These are phyloP conservation scores for Begonia masoniana DNA, from an alignment of 306 rosid species.

Conservation along the genomic window DNA sequence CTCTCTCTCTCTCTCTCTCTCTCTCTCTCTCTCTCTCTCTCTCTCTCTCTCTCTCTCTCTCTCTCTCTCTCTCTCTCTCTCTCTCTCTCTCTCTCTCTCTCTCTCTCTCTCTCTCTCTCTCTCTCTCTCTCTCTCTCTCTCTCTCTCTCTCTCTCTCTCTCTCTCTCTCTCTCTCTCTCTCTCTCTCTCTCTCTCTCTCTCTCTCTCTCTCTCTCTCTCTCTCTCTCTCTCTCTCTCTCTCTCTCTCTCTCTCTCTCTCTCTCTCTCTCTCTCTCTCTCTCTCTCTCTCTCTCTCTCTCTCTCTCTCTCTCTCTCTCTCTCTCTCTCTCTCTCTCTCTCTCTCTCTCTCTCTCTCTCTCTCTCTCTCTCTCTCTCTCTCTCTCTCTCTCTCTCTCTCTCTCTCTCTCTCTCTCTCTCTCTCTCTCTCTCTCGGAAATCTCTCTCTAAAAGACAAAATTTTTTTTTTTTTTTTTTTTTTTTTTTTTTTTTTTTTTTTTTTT, in stretches of 20 bases:
- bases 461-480: too few species aligned
- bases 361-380: slow-evolving; percentile 1
- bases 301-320: slow-evolving; percentile 1
- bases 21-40: neutral
- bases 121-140: slow-evolving; percentile 3
- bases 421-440: too few species aligned
- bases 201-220: neutral
- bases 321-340: too few species aligned
- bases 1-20: slow-evolving; percentile 1
- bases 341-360: neutral
- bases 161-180: neutral
- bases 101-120: too few species aligned
- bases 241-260: slow-evolving; percentile 2
- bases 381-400: slow-evolving; percentile 2
- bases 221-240: neutral
- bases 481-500: too few species aligned
- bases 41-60: too few species aligned
- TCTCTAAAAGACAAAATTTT: too few species aligned
- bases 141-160: neutral
- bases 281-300: neutral
- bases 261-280: too few species aligned
- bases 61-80: slow-evolving; percentile 2
- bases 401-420: neutral
- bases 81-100: neutral
- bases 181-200: slow-evolving; percentile 2